These are phyloP conservation scores for Dothistroma septosporum DNA, from an alignment of 2,329 filamentous ascomycete genomes.

Conservation along the genomic window DNA sequence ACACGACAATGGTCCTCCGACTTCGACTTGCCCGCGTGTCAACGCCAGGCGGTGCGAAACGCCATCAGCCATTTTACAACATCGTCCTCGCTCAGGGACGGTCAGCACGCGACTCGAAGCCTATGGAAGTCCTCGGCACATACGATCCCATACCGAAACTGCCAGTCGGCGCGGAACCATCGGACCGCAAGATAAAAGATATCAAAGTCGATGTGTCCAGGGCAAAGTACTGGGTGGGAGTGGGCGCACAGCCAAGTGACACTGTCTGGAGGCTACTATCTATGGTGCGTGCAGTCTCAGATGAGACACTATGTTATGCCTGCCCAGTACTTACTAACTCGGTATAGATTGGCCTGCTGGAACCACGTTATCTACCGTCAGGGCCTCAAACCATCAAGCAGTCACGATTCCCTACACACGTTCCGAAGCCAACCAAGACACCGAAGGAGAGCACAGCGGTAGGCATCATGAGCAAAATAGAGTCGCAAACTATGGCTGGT, in stretches of 20 bases:
- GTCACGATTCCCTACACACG: constrained; percentile 32
- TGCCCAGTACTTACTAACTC: neutral
- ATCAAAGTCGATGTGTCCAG: constrained; percentile 77
- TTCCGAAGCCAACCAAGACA: constrained; percentile 12
- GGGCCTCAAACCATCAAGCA: constrained; percentile 32
- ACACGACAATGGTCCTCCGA: constrained; percentile 70
- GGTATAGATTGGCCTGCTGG: constrained; percentile 41
- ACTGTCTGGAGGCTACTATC: constrained; percentile 79
- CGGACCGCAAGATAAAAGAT: constrained; percentile 75
- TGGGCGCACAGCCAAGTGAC: constrained; percentile 91
- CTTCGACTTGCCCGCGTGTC: constrained; percentile 94
- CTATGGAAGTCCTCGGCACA: constrained; percentile 81
- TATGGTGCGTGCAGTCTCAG: constrained; percentile 55
- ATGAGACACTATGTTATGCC: neutral
- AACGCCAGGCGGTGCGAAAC: constrained; percentile 49
- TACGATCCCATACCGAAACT: constrained; percentile 59
- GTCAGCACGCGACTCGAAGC: constrained; percentile 79
- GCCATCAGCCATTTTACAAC: constrained; percentile 90
- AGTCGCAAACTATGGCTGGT: constrained; percentile 1
- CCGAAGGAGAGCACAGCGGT: constrained; percentile 3
- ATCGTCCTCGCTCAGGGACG: constrained; percentile 89
- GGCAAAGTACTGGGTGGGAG: constrained; percentile 93
- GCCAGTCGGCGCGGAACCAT: constrained; percentile 49
- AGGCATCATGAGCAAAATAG: constrained; percentile 10
- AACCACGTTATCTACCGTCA: constrained; percentile 38